Base-by-base conservation (phyloP, 192 early-diverging fungal genomes). In the Gigaspora rosea region DNA sequence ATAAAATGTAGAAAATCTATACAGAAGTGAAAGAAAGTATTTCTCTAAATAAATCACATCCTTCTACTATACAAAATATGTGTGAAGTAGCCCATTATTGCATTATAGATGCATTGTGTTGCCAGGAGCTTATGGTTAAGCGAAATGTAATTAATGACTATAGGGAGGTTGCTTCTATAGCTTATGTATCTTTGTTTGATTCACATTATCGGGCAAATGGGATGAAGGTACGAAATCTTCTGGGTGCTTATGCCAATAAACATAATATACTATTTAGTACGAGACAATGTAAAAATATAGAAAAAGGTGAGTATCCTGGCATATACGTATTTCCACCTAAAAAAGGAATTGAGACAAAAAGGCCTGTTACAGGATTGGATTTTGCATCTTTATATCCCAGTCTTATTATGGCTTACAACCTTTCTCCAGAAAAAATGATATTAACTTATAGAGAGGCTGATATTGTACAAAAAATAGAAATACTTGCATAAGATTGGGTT, bases 371-470 rank as follows among this genome's bases (percentile, higher is more conserved):
- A 0, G 70, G 70, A 1, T 71, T 71, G 27, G 50, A 71, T 7
- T 71, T 71, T 71, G 70, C 52, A 22, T 71, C 70, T 20, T 4
- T 71, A 51, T 71, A 71, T 56, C 70, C 27, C 0, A 71, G 70
- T 32, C 70, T 71, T 71, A 71, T 71, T 15, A 71, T 71, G 70
- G 54, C 70, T 0, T 71, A 71, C 4, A 71, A 71, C 52, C 20
- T 71, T 12, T 71, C 48, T n/a, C n/a, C n/a, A n/a, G n/a, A n/a
- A n/a, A n/a, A n/a, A n/a, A n/a, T n/a, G n/a, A n/a, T n/a, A n/a
- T n/a, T n/a, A n/a, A n/a, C n/a, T n/a, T n/a, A n/a, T n/a, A n/a
- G n/a, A n/a, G n/a, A n/a, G n/a, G n/a, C 10, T 33, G 2, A 16
- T 54, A 49, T 56, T 49, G 69, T 12, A 71, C 52, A 27, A 71